Evolutionary conservation across 2,329 filamentous ascomycete genomes (phyloP).

Genomic region (Apiospora aurea): DNA sequence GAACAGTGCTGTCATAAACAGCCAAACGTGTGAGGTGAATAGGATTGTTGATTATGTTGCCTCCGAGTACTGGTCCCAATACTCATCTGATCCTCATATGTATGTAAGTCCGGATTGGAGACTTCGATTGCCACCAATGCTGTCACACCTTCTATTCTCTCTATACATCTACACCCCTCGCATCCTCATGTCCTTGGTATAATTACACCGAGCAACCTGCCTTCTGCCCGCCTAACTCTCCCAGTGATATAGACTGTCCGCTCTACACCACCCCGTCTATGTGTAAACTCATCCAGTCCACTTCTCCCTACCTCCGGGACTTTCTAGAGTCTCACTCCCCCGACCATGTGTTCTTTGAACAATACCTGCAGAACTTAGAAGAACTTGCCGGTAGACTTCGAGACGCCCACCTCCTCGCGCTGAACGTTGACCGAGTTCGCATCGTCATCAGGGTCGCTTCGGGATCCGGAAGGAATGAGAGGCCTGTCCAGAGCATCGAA

Average conservation of each 20-base stretch:
- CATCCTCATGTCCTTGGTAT: slow-evolving; percentile 16
- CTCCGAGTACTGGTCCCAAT: neutral
- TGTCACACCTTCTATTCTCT: neutral
- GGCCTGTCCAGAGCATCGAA: slow-evolving; percentile 74
- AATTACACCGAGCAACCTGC: neutral
- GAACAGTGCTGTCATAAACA: neutral
- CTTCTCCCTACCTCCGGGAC: neutral
- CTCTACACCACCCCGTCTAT: neutral
- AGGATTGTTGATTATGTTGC: neutral
- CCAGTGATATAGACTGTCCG: neutral
- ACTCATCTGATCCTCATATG: neutral
- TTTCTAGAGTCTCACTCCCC: neutral
- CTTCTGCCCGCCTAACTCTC: neutral
- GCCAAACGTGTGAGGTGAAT: neutral
- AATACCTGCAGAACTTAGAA: slow-evolving; percentile 47
- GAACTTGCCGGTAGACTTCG: slow-evolving; percentile 59
- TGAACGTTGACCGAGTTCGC: slow-evolving; percentile 37
- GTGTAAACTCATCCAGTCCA: neutral
- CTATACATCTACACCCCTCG: neutral
- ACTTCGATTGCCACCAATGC: neutral
- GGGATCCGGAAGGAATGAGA: slow-evolving; percentile 27
- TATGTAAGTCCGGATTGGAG: neutral
- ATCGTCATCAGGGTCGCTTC: slow-evolving; percentile 35
- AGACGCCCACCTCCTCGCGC: slow-evolving; percentile 42
- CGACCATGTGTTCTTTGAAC: neutral